A percentile compares a stretch with the other conserved stretches of the same genome.
Evolutionary conservation across 441 rosid genomes (phyloP).

Genomic region (Jatropha podagrica): DNA sequence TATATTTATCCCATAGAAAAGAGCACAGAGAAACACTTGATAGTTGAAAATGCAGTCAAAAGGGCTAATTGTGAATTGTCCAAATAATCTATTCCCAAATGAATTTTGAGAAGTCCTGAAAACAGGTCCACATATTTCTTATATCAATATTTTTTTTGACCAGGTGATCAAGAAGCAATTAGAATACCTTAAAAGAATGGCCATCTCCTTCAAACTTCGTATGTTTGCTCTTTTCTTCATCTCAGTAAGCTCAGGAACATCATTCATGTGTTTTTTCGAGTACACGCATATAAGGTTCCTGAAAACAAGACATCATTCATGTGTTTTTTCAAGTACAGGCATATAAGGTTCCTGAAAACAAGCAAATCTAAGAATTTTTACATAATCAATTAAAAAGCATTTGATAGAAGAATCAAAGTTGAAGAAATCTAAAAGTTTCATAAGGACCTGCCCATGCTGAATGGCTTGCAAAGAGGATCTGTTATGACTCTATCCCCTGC

Average conservation of each 20-base stretch:
- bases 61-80: not conserved
- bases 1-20: not conserved
- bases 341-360: slow-evolving; percentile 78
- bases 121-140: not conserved
- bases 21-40: not conserved
- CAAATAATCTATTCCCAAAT: not conserved
- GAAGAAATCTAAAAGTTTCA: slow-evolving; percentile 17
- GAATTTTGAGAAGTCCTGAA: not conserved
- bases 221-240: slow-evolving; percentile 91
- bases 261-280: slow-evolving; percentile 94
- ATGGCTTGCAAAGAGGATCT: slow-evolving; percentile 98
- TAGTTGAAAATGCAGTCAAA: not conserved
- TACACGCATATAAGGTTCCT: slow-evolving; percentile 97
- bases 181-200: slow-evolving; percentile 71
- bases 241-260: slow-evolving; percentile 85
- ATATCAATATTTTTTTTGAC: not conserved
- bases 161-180: not conserved
- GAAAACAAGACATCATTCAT: slow-evolving; percentile 57
- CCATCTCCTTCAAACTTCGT: slow-evolving; percentile 95
- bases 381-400: slow-evolving; percentile 21
- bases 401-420: slow-evolving; percentile 26
- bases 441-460: slow-evolving; percentile 95
- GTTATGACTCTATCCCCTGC: slow-evolving; percentile 98
- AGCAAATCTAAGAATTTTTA: slow-evolving; percentile 23
- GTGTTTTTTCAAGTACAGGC: slow-evolving; percentile 96